Percentiles rank a stretch among this genome's conserved stretches.
phyloP scores from a whole-genome alignment of 1,284 basidiomycete species.

The Ustilago loliicola region DNA sequence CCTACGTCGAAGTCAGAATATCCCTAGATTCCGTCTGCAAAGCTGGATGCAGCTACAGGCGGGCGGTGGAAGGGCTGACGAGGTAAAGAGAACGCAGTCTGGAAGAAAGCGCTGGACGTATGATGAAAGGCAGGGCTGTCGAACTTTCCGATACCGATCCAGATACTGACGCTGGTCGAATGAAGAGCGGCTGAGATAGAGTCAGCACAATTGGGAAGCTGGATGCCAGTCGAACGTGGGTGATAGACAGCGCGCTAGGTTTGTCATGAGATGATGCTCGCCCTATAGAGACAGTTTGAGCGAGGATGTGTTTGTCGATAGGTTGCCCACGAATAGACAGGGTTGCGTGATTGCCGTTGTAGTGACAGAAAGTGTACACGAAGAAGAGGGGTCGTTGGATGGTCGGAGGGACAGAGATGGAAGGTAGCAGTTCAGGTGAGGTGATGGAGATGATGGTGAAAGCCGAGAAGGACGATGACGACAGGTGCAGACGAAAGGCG shows the following conservation, averaged over 20 bases:
- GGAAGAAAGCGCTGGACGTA: slow-evolving; percentile 10
- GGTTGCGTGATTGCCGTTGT: too few relatives aligned
- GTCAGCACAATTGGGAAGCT: background rate
- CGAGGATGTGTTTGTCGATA: background rate
- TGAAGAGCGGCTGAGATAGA: background rate
- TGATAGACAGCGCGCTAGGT: background rate
- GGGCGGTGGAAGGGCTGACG: slow-evolving; percentile 25
- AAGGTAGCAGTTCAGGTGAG: background rate
- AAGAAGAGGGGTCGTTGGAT: background rate
- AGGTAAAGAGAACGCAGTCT: slow-evolving; percentile 9
- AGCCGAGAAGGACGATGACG: background rate
- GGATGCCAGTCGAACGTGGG: background rate
- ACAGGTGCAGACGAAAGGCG: background rate
- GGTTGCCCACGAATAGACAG: too few relatives aligned
- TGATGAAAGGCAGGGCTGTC: background rate
- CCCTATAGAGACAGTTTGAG: background rate
- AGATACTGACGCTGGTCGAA: background rate
- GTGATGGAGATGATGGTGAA: background rate
- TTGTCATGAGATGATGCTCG: background rate
- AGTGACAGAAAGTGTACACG: too few relatives aligned
- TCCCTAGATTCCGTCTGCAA: slow-evolving; percentile 20
- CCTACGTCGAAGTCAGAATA: slow-evolving; percentile 29
- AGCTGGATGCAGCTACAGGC: slow-evolving; percentile 5
- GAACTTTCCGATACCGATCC: background rate
- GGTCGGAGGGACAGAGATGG: background rate